phyloP scores from a whole-genome alignment of 345 rosid genomes.

The Physaria fendleri region DNA sequence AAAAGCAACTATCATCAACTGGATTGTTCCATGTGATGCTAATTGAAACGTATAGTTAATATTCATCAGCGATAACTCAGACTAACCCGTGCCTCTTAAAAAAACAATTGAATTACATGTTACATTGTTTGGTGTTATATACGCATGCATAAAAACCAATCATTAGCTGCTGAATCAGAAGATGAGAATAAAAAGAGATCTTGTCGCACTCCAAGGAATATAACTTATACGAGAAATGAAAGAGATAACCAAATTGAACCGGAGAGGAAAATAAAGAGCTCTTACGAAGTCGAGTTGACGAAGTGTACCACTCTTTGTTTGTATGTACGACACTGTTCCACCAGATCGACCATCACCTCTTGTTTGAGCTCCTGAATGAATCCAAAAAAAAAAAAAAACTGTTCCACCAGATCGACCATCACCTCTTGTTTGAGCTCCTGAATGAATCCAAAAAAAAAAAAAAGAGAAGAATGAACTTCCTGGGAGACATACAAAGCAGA shows the following conservation, averaged over 20 bases:
- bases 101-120: background rate
- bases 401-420: constrained; percentile 92
- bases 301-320: constrained; percentile 98
- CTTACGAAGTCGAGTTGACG: constrained; percentile 95
- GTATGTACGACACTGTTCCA: constrained; percentile 93
- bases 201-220: background rate
- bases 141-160: constrained; percentile 6
- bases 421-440: constrained; percentile 97
- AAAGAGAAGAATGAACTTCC: background rate
- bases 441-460: constrained; percentile 22
- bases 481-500: background rate
- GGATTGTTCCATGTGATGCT: background rate
- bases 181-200: background rate
- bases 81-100: background rate
- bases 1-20: background rate
- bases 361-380: constrained; percentile 76
- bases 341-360: constrained; percentile 95
- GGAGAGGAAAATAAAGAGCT: constrained; percentile 18
- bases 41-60: background rate
- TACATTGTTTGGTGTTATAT: background rate
- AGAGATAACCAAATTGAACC: constrained; percentile 14
- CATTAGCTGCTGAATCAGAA: background rate
- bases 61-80: background rate
- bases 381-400: constrained; percentile 42
- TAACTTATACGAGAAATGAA: background rate